Evolutionary conservation across 805 yeast species (phyloP), one percentile per base, ranked within the genome.

Genomic region (Saccharomycopsis olivae): DNA sequence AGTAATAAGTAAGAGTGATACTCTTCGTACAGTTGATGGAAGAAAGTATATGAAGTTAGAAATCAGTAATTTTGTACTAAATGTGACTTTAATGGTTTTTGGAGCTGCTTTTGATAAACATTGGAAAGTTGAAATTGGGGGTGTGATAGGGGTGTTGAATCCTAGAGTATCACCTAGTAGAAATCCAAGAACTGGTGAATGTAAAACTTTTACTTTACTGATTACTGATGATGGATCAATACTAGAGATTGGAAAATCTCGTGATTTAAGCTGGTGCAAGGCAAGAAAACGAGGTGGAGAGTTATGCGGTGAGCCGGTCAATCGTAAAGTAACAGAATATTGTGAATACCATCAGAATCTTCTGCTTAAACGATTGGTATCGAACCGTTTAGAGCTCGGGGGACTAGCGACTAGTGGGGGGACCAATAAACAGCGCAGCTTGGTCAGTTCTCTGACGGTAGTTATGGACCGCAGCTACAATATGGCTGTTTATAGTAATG

Each of bases 311-410:
- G 62, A 69, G 4, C 78, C 83, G 30, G 71, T 87, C 3, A 75
- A 86, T 52, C 58, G 54, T 16, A 58, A 68, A 6, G 65, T 63
- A 30, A 60, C 71, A 4, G 69, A 67, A 18, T 68, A 73, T 43
- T 88, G 97, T 57, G 75, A 74, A 10, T 85, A 61, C 51, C 97
- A 88, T 53, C 62, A 69, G 14, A 89, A 84, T 46, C 49, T 66
- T 35, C 65, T 72, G 33, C 62, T 74, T 40, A 66, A 69, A 33
- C 65, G 65, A 33, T 57, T 71, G 0, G 69, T 73, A 16, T 67
- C 76, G n/a, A 67, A 71, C 46, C 63, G 97, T 46, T 71, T 85
- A 64, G 97, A 88, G 55, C 64, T 89, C 39, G 82, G 75, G 56
- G 72, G 82, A 13, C 61, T 73, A 44, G 64, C 69, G 44, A 59